Base-by-base conservation (phyloP, 306 rosid genomes). In the Canavalia gladiata region DNA sequence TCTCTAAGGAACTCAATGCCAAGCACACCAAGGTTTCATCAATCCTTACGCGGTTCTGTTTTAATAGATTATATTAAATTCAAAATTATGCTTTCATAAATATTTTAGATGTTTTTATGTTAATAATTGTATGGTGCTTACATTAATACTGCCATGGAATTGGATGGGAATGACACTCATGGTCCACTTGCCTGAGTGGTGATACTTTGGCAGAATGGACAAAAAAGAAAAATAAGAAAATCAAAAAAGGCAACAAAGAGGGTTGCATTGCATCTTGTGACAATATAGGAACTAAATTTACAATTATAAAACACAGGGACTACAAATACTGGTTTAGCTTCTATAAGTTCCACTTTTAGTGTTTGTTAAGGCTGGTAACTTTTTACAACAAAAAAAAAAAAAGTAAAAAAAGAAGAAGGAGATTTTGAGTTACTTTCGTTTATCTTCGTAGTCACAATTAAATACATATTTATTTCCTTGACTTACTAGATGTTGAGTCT, bases 1-100 rank as follows among this genome's bases (percentile, higher is more conserved):
- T 94, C 77, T 87, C 97, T 25, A 94, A 92, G 67, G 98, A 92
- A 81, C 97, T 94, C 84, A 86, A 91, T 59, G 97, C 89, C 82
- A 94, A 89, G 72, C 93, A 91, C 76, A n/a, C 81, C 62, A 92
- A 92, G 97, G 97, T 92, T 54, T 47, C n/a, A 31, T 75, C 42
- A 9, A 29, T 63, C 62, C 29, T 3, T 62, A 37, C 60, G 29
- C 4, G 25, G 3, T 64, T 64, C 8, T 25, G 52, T 41, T 66
- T 42, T 8, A 60, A 60, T 43, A 60, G 1, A 7, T 66, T 37
- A 12, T 35, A 4, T 63, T 7, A 7, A 29, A 57, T 54, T 55
- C 34, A 65, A 42, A 9, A 39, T 68, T 4, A 28, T 54, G 51
- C 33, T 52, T 25, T 25, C 2, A 39, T 11, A 11, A 47, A 8